Base-by-base conservation (phyloP, 2,329 filamentous ascomycete species). In the Emergomyces orientalis region DNA sequence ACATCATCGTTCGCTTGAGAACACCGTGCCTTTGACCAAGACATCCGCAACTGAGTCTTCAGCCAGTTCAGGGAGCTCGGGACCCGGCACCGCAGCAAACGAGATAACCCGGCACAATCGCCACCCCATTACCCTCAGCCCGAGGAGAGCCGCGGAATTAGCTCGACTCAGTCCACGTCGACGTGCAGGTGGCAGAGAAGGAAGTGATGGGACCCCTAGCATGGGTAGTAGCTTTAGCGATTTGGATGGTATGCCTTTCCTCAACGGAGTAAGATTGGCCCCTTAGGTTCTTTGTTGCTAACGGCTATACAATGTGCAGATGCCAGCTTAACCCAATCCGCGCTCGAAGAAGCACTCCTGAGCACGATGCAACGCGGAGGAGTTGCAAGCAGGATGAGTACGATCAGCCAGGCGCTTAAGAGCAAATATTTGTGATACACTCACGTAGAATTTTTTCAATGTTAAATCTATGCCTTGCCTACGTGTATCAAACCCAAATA, bases 151-250 rank as follows among this genome's bases (percentile, higher is more conserved):
- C 8, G 78, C 78, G 1, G 80, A 82, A 52, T 67, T 83, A 19
- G 76, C 78, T 1, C 76, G 75, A 41, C 71, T 80, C 27, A 82
- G 79, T 63, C 80, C 82, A 0, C 75, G 77, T n/a, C 73, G 73
- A 49, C 72, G 72, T 13, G 66, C 66, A 27, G 65, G 70, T 51
- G 73, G 73, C 2, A 73, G 73, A 49, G 78, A 80, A 32, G 75
- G 78, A 14, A 84, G 81, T 62, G 82, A 84, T 64, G 82, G 81
- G 14, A 82, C 81, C 11, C 82, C 82, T 2, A 85, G 82, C 65
- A 86, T 86, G 82, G 85, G 85, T 0, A 86, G 84, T 65, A 86
- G 84, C 62, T 87, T 87, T 68, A 86, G 83, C 67, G 85, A 87
- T 71, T 75, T 88, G 43, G 85, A 87, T 70, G 83, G 84, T 82